Evolutionary conservation across 108 stramenopile genomes (phyloP).

Genomic region (Pseudonitzschia multiseries): DNA sequence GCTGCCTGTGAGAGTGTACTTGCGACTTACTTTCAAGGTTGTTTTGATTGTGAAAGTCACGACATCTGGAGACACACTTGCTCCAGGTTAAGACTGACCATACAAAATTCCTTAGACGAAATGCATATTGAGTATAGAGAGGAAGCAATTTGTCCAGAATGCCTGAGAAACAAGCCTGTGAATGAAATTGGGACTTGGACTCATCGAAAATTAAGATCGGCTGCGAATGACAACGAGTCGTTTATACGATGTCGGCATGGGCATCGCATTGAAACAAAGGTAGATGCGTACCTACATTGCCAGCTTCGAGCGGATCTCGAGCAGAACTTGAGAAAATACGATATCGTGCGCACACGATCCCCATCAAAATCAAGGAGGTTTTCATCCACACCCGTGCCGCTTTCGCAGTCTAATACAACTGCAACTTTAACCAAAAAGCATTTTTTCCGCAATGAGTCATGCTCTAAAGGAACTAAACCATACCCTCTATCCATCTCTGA

Average conservation of each 20-base stretch:
- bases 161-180: background rate
- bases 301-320: background rate
- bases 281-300: background rate
- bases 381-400: background rate
- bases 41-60: background rate
- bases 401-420: background rate
- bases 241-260: slow-evolving; percentile 3
- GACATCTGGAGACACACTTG: background rate
- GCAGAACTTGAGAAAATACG: background rate
- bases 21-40: background rate
- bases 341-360: background rate
- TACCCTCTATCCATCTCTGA: background rate
- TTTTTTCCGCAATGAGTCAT: too few species aligned
- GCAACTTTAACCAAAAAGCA: background rate
- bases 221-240: background rate
- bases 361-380: background rate
- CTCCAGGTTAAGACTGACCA: background rate
- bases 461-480: background rate
- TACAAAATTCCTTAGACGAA: slow-evolving; percentile 9
- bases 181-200: slow-evolving; percentile 8
- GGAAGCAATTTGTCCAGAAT: slow-evolving; percentile 6
- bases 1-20: background rate
- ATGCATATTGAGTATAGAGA: slow-evolving; percentile 10
- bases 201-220: background rate
- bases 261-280: background rate